Evolutionary conservation across 495 filamentous ascomycete species (phyloP), one percentile per base, ranked within the genome.

Genomic region (Tuber calosporum): DNA sequence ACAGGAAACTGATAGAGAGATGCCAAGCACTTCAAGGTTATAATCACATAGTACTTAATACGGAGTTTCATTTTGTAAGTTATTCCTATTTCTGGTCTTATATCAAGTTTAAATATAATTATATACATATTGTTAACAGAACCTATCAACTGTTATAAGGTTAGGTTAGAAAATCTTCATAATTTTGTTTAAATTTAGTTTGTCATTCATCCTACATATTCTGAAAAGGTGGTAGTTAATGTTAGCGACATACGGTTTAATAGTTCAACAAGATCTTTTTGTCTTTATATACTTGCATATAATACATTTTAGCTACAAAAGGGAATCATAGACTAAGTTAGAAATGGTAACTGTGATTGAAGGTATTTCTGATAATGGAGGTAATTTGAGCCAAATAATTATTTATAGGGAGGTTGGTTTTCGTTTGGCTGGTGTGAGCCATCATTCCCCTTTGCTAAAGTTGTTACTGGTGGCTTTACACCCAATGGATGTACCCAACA

Each of bases 311-410:
- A 22, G 1, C 11, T 48, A 5, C 43, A 22, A 5, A 48, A 7
- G n/a, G 22, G 6, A 22, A 48, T 20, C 9, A 30, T n/a, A 68
- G 71, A 73, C 69, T 17, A 30, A 22, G 69, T 69, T 20, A 38
- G 71, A 73, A 73, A 68, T 73, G 66, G 34, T 20, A 36, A 68
- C 66, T 17, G 67, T 73, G 3, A 38, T 73, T 48, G 72, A 73
- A 53, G 40, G 4, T 0, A 66, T 19, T 58, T 73, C 30, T 41
- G 40, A 40, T 20, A 67, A 73, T 69, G 66, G 62, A 17, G 53
- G 41, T 1, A 36, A 37, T 36, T 34, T 69, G 19, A 68, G 42
- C 39, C 72, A 42, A 13, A 68, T 73, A 37, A 39, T 73, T 1
- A 73, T 58, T 4, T 73, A 45, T 1, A 73, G 69, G 36, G 66